phyloP scores from a whole-genome alignment of 768 basidiomycete species.

The Coprinellus aureogranulatus region DNA sequence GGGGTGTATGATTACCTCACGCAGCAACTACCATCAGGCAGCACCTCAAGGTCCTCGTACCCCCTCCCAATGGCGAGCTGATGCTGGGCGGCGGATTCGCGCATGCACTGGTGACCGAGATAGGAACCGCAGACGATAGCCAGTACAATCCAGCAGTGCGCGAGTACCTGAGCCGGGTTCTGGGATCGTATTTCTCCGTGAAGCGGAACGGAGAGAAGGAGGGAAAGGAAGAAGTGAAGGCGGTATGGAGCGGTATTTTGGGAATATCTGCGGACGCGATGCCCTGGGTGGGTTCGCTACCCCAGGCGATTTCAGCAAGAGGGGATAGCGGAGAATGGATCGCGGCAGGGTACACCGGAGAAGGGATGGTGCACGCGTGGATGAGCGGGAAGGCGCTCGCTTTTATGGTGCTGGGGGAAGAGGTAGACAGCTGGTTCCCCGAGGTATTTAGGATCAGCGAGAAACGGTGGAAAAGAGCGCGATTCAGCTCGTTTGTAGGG shows the following conservation, averaged over 20 bases:
- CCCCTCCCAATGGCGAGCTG: conserved; percentile 40
- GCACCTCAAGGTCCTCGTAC: background rate
- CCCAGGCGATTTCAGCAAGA: conserved; percentile 41
- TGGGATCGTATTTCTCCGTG: conserved; percentile 52
- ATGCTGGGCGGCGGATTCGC: conserved; percentile 68
- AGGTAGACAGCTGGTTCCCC: conserved; percentile 44
- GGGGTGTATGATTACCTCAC: conserved; percentile 69
- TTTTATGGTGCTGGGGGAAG: conserved; percentile 49
- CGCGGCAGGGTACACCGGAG: conserved; percentile 66
- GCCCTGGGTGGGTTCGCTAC: conserved; percentile 73
- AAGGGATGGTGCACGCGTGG: conserved; percentile 76
- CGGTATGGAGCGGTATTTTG: conserved; percentile 63
- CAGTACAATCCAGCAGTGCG: conserved; percentile 25
- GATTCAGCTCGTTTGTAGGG: conserved; percentile 34
- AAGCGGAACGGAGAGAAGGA: conserved; percentile 18
- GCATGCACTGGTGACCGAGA: conserved; percentile 27
- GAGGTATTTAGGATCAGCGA: conserved; percentile 45
- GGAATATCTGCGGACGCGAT: conserved; percentile 57
- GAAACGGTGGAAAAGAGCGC: conserved; percentile 45
- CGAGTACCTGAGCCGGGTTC: conserved; percentile 33
- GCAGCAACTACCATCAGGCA: conserved; percentile 40
- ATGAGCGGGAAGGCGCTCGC: conserved; percentile 58
- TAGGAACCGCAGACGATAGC: conserved; percentile 40
- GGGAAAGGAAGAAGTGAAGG: conserved; percentile 38
- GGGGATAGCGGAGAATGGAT: conserved; percentile 56